phyloP scores from a whole-genome alignment of 163 green algal genomes.

The Scenedesmus sp. region DNA sequence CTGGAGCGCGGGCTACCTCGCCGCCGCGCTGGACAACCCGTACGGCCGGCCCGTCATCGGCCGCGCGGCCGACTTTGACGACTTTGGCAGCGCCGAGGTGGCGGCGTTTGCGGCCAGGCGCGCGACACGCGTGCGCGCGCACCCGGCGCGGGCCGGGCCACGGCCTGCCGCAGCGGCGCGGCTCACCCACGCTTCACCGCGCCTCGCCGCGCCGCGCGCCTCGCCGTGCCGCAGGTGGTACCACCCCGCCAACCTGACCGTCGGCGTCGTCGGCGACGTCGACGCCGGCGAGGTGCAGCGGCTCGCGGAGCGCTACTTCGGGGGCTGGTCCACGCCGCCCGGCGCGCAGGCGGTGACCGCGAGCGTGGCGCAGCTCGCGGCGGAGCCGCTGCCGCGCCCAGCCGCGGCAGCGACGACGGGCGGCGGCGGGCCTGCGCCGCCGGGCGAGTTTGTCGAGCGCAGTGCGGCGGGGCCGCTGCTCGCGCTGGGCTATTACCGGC shows the following conservation, averaged over 20 bases:
- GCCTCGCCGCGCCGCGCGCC: too few species aligned
- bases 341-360: not conserved
- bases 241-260: conserved; percentile 64
- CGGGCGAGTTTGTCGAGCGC: conserved; percentile 14
- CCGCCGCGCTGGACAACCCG: conserved; percentile 32
- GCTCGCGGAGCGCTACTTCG: conserved; percentile 81
- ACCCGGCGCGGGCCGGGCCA: too few species aligned
- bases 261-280: conserved; percentile 73
- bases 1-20: conserved; percentile 57
- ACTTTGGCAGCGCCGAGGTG: conserved; percentile 39
- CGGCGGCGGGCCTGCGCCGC: not conserved
- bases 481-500: conserved; percentile 77
- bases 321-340: conserved; percentile 54
- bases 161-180: too few species aligned
- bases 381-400: conserved; percentile 47
- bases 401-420: not conserved
- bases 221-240: conserved; percentile 56
- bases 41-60: conserved; percentile 44
- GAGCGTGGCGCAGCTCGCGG: not conserved
- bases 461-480: conserved; percentile 33
- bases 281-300: conserved; percentile 43
- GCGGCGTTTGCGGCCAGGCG: too few species aligned
- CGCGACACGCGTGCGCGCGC: too few species aligned
- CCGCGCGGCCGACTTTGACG: conserved; percentile 28
- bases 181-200: too few species aligned